Conservation (phyloP, 2,329 filamentous ascomycete genomes). For the Albophoma yamanashiensis region DNA sequence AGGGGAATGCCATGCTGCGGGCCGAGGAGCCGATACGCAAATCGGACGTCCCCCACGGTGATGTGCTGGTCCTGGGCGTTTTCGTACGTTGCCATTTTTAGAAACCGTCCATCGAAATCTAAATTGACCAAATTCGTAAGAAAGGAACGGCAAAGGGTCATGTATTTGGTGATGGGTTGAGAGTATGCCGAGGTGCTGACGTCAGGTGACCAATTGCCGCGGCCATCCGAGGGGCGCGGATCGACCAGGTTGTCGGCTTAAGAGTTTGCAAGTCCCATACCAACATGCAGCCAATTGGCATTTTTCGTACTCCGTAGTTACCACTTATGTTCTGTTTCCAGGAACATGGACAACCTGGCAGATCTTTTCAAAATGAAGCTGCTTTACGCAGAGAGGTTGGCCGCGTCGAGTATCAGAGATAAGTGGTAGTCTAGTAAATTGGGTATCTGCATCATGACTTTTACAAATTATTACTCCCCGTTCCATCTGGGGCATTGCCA, state of each 20-base stretch:
- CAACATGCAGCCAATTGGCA: background rate
- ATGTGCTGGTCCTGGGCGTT: conserved; percentile 16
- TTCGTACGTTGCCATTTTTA: conserved; percentile 18
- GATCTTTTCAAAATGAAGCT: background rate
- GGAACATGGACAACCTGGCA: background rate
- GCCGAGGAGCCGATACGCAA: conserved; percentile 21
- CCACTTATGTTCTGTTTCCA: too few relatives aligned
- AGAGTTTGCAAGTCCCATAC: background rate
- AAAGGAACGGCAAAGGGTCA: background rate
- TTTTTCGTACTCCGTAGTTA: too few relatives aligned
- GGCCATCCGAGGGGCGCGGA: background rate
- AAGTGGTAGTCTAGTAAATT: background rate
- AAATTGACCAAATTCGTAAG: background rate
- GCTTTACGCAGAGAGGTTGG: background rate
- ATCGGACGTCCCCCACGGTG: conserved; percentile 17
- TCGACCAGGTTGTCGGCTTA: background rate
- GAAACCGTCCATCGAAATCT: background rate
- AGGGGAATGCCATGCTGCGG: conserved; percentile 17
- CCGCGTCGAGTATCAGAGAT: background rate
- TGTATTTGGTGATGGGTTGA: background rate
- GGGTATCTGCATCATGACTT: background rate
- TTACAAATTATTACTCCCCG: background rate
- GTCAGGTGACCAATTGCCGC: background rate
- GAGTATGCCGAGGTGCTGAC: background rate
- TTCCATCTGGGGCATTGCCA: background rate